Percentiles rank a stretch among this genome's conserved stretches.
Evolutionary conservation across 352 stramenopile genomes (phyloP).

Genomic region (Phytophthora sojae): DNA sequence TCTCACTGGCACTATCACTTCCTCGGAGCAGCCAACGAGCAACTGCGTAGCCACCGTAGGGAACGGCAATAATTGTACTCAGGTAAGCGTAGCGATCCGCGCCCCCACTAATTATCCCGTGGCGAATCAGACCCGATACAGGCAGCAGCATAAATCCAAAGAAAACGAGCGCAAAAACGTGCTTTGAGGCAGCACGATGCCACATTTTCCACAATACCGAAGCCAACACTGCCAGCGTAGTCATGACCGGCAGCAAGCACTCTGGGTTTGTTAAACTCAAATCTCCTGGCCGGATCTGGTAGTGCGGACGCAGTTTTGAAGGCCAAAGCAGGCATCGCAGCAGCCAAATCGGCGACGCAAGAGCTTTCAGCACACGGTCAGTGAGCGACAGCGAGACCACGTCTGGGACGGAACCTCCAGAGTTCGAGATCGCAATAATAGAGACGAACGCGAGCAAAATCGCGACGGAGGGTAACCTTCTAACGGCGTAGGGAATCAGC

Average conservation of each 20-base stretch:
- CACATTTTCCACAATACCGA: neutral
- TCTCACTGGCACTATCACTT: neutral
- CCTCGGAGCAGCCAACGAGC: conserved; percentile 21
- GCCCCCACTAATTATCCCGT: conserved; percentile 55
- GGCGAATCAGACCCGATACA: conserved; percentile 64
- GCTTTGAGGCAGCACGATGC: conserved; percentile 15
- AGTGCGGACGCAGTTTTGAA: conserved; percentile 53
- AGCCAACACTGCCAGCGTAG: conserved; percentile 15
- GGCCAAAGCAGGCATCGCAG: conserved; percentile 49
- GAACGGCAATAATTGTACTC: conserved; percentile 44
- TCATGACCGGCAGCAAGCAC: conserved; percentile 33
- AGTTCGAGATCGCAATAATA: conserved; percentile 53
- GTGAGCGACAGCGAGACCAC: conserved; percentile 35
- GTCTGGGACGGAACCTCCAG: conserved; percentile 46
- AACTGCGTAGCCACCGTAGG: conserved; percentile 33
- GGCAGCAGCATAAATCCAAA: conserved; percentile 56
- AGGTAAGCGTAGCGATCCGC: conserved; percentile 73
- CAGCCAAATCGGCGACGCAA: conserved; percentile 40
- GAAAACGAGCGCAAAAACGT: conserved; percentile 36
- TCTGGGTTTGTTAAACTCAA: conserved; percentile 40
- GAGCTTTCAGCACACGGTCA: conserved; percentile 51
- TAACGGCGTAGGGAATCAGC: conserved; percentile 10
- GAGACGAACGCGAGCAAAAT: conserved; percentile 33
- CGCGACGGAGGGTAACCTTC: conserved; percentile 28
- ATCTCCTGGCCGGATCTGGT: conserved; percentile 46